Evolutionary conservation across 768 basidiomycete genomes (phyloP), one percentile per base, ranked within the genome.

Genomic region (Naganishia onofrii): DNA sequence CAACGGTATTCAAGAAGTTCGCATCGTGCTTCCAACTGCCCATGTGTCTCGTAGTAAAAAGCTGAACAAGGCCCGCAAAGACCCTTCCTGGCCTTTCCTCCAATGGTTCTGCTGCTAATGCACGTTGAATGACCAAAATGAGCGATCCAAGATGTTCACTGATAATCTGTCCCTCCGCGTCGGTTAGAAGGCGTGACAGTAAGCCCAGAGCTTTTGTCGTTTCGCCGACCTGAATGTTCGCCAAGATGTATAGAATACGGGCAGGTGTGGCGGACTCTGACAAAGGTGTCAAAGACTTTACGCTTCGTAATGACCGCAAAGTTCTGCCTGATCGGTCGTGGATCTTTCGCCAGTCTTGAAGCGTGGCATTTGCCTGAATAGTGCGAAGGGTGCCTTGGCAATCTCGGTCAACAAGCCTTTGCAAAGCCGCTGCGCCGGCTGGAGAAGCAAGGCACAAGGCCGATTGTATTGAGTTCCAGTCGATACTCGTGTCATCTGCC

Each of bases 121-220:
- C 23, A 5, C 23, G 48, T n/a, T 51, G 48, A 6, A 51, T 3
- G 2, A 29, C 29, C 21, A 42, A 28, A 6, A 63, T n/a, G 26
- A 26, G 42, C 7, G 60, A 29, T n/a, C 19, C 17, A 26, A 63
- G 29, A 29, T 63, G 26, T 44, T 42, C 34, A 6, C 3, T 28
- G 15, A 36, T 46, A 7, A 19, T 63, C 29, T 9, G 46, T 36
- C 34, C 3, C n/a, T 38, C 46, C 36, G 23, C 26, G 21, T 63
- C 60, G 8, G 60, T n/a, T 23, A 63, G 17, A 9, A 63, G 38
- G 5, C 60, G 60, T 6, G 38, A 63, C 10, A 63, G 17, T 9
- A 63, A 21, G 1, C 60, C 60, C 60, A 63, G 23, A 26, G 38
- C 60, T 29, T 63, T 63, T 44, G 42, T 44, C 15, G 60, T 44